phyloP scores from a whole-genome alignment of 805 yeast species.

The Isabelozyma gotoi region DNA sequence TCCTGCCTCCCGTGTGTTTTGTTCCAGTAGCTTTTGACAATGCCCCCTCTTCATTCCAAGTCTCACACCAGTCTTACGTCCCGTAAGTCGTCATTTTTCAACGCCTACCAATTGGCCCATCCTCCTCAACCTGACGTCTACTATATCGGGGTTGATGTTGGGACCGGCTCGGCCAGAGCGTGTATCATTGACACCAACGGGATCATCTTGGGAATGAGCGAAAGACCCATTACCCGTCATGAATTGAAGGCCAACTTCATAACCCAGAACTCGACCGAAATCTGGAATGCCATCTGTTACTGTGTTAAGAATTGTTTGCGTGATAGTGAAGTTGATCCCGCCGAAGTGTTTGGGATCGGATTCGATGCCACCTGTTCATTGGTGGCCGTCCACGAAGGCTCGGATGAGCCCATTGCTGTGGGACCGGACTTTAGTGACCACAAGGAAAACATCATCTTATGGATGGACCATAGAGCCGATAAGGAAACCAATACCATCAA shows the following conservation, averaged over 20 bases:
- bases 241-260: conserved; percentile 71
- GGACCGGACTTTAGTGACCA: conserved; percentile 83
- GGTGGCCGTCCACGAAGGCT: conserved; percentile 68
- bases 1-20: too few species aligned
- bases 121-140: conserved; percentile 47
- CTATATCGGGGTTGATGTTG: conserved; percentile 88
- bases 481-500: conserved; percentile 79
- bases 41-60: too few species aligned
- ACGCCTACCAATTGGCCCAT: conserved; percentile 28
- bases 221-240: conserved; percentile 75
- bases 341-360: conserved; percentile 79
- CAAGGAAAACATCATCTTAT: conserved; percentile 80
- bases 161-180: conserved; percentile 98
- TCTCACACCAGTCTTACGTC: conserved; percentile 42
- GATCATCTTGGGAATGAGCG: conserved; percentile 73
- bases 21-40: too few species aligned
- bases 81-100: conserved; percentile 36
- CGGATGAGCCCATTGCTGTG: conserved; percentile 75
- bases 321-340: conserved; percentile 71
- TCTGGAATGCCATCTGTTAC: conserved; percentile 84
- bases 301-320: conserved; percentile 75
- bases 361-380: conserved; percentile 97
- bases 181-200: conserved; percentile 85
- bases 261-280: conserved; percentile 87
- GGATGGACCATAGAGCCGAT: conserved; percentile 98